Evolutionary conservation across 129 eudicot genomes (phyloP), one percentile per base, ranked within the genome.

Genomic region (Flaveria sonorensis): DNA sequence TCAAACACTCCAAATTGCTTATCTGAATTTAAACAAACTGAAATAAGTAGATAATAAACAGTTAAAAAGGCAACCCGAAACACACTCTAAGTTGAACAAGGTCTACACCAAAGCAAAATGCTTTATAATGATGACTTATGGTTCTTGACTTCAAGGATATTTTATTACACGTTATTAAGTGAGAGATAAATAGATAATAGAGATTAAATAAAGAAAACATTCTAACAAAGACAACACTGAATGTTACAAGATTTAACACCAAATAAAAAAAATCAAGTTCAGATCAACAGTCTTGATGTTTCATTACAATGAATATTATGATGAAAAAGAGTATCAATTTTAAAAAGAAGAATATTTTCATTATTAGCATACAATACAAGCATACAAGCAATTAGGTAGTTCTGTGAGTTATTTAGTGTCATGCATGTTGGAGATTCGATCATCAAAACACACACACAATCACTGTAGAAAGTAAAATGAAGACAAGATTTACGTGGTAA

Each of bases 181-280:
- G n/a, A 59, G 39, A 3, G 66, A 59, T 10, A 18, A 56, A 59
- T 21, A 11, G 39, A 59, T 59, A 59, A 60, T 57, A 53, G 10
- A 15, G n/a, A 52, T 30, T 30, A 30, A 30, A 30, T 30, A 30
- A 4, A 57, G 30, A 57, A 20, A 57, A 57, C 4, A 57, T 9
- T 45, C 40, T 32, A 32, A 19, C 62, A 56, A 56, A 15, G 1
- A 7, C 12, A 55, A 2, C 61, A 19, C 6, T 7, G 26, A 55
- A 55, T 56, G 62, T 56, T 56, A 20, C 62, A 56, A 56, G 14
- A 56, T 56, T 56, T 56, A 11, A 56, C 60, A 55, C 40, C 61
- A 19, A 56, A 10, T 3, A 10, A 23, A 60, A 59, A 23, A 60
- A 23, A 23, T 11, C 13, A 55, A 55, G 16, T 23, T 59, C 66